phyloP scores from a whole-genome alignment of 345 rosid genomes.

The Erodium maritimum region DNA sequence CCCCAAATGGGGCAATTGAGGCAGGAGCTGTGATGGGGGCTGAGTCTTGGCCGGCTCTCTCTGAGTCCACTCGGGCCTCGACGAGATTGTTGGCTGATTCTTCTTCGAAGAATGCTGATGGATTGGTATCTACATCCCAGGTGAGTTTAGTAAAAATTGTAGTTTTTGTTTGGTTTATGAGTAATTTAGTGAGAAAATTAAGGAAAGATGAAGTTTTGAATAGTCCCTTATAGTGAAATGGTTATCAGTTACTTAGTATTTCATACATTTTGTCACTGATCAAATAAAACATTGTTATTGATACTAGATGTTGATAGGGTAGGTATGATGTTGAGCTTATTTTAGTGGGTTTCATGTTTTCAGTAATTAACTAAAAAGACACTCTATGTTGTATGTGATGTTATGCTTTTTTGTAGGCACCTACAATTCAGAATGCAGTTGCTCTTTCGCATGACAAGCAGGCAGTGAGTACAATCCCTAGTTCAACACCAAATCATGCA shows the following conservation, averaged over 20 bases:
- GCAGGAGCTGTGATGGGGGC: constrained; percentile 42
- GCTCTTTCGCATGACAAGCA: constrained; percentile 19
- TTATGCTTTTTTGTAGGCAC: constrained; percentile 16
- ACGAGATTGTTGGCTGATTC: constrained; percentile 28
- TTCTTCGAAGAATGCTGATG: constrained; percentile 25
- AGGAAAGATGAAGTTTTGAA: neutral
- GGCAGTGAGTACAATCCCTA: constrained; percentile 24
- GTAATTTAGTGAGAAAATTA: constrained; percentile 4
- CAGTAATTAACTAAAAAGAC: neutral
- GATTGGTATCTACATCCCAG: constrained; percentile 36
- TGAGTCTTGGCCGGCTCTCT: constrained; percentile 55
- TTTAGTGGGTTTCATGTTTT: neutral
- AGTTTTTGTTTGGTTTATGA: constrained; percentile 2
- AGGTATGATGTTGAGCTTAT: neutral
- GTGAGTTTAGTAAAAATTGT: constrained; percentile 10
- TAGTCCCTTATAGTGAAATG: neutral
- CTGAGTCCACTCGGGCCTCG: constrained; percentile 34
- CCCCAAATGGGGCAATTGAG: constrained; percentile 29
- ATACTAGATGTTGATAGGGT: neutral
- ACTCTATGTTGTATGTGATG: neutral
- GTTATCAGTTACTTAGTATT: neutral
- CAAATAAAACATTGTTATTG: neutral
- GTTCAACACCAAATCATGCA: constrained; percentile 18
- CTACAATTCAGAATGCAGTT: constrained; percentile 10
- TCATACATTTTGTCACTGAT: neutral